phyloP scores from a whole-genome alignment of 805 yeast genomes.

The Kluyveromyces dobzhanskii region DNA sequence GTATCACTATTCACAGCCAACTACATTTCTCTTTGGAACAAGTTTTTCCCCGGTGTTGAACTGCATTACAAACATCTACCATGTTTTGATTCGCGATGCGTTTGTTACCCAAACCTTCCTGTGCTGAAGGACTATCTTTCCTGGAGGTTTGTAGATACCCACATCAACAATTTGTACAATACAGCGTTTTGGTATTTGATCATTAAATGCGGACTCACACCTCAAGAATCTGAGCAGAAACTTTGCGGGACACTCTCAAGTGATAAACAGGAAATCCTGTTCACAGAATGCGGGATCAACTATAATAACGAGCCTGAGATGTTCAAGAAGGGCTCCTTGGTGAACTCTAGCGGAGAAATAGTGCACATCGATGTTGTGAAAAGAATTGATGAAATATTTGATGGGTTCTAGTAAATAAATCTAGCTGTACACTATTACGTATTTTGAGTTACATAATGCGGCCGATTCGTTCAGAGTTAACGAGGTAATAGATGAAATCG shows the following conservation, averaged over 20 bases:
- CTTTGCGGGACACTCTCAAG: slow-evolving; percentile 70
- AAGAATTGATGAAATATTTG: slow-evolving; percentile 30
- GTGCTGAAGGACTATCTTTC: slow-evolving; percentile 71
- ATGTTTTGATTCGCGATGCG: slow-evolving; percentile 86
- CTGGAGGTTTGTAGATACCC: slow-evolving; percentile 97
- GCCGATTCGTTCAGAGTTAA: slow-evolving; percentile 7
- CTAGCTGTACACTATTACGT: background rate
- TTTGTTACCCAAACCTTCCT: slow-evolving; percentile 61
- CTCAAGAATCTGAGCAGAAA: slow-evolving; percentile 72
- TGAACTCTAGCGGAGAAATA: slow-evolving; percentile 47
- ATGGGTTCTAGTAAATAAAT: slow-evolving; percentile 16
- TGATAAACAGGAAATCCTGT: slow-evolving; percentile 86
- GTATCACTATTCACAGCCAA: slow-evolving; percentile 74
- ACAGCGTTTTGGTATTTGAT: slow-evolving; percentile 90
- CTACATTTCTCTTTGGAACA: slow-evolving; percentile 62
- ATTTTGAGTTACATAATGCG: background rate
- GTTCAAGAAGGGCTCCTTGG: slow-evolving; percentile 65
- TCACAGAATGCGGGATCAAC: slow-evolving; percentile 68
- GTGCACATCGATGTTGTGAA: slow-evolving; percentile 35
- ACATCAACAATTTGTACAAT: slow-evolving; percentile 88
- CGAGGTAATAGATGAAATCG: slow-evolving; percentile 9
- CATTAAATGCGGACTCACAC: slow-evolving; percentile 53
- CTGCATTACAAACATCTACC: slow-evolving; percentile 55
- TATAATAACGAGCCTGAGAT: slow-evolving; percentile 88
- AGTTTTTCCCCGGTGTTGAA: slow-evolving; percentile 43